Conservation (phyloP, 768 basidiomycete species). For the Panus rudis region DNA sequence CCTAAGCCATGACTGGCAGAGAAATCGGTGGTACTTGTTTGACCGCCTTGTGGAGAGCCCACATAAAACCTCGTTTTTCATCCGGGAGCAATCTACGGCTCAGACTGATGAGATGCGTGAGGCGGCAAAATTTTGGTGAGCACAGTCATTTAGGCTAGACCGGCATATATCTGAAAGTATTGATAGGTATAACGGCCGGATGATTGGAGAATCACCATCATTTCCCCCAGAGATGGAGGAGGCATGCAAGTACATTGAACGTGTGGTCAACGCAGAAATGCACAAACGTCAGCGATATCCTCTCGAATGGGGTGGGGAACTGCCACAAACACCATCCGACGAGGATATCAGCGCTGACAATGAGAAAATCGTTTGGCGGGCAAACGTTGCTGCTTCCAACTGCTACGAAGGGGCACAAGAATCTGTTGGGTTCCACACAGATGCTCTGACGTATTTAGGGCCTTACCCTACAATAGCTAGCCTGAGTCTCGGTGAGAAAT, state of each 20-base stretch:
- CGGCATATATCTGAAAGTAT: neutral
- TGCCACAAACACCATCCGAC: conserved; percentile 10
- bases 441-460: conserved; percentile 74
- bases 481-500: conserved; percentile 59
- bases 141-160: neutral
- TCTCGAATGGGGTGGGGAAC: conserved; percentile 54
- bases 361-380: conserved; percentile 45
- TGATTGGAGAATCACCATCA: conserved; percentile 42
- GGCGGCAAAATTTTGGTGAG: conserved; percentile 70
- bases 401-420: conserved; percentile 80
- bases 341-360: neutral
- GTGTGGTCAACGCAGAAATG: conserved; percentile 65
- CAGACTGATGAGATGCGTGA: conserved; percentile 54
- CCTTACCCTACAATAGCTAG: conserved; percentile 85
- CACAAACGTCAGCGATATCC: conserved; percentile 50
- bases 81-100: conserved; percentile 32
- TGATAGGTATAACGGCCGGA: conserved; percentile 75
- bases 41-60: conserved; percentile 79
- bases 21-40: conserved; percentile 82
- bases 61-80: conserved; percentile 76
- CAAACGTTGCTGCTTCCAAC: conserved; percentile 82
- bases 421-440: conserved; percentile 77
- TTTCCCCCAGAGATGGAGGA: conserved; percentile 74
- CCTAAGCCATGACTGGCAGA: conserved; percentile 53
- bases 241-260: conserved; percentile 66